These are phyloP conservation scores for Zygoascus tannicola DNA, from an alignment of 805 yeast species.

Conservation along the genomic window DNA sequence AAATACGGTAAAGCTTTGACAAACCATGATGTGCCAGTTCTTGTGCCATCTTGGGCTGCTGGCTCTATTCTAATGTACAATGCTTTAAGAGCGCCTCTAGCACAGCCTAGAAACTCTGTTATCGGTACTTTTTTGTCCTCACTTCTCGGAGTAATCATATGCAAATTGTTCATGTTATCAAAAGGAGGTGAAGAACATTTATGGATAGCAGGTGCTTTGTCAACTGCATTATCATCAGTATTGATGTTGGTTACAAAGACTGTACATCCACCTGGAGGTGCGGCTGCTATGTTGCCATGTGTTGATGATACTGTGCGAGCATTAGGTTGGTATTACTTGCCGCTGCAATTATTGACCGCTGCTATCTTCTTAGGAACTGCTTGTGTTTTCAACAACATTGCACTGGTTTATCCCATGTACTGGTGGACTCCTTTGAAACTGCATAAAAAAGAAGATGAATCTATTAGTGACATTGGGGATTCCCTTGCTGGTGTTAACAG, in stretches of 20 bases:
- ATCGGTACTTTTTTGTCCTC: constrained; percentile 48
- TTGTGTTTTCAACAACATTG: constrained; percentile 43
- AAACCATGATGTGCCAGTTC: constrained; percentile 15
- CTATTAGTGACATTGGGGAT: neutral
- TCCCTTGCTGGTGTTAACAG: neutral
- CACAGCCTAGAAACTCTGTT: constrained; percentile 55
- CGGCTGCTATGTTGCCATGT: constrained; percentile 52
- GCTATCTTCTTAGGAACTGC: constrained; percentile 43
- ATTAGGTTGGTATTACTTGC: constrained; percentile 61
- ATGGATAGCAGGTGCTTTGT: constrained; percentile 50
- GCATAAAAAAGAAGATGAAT: neutral
- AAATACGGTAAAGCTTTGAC: constrained; percentile 19
- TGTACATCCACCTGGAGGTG: constrained; percentile 68
- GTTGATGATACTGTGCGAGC: constrained; percentile 36
- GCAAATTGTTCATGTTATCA: constrained; percentile 43
- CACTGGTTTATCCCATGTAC: constrained; percentile 44
- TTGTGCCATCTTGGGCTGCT: constrained; percentile 42
- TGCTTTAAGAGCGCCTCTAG: constrained; percentile 45
- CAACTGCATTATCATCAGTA: constrained; percentile 47
- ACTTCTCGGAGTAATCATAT: constrained; percentile 44
- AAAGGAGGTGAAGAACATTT: constrained; percentile 36
- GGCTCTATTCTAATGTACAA: constrained; percentile 52
- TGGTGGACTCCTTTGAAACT: constrained; percentile 44
- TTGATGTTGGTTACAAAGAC: constrained; percentile 45
- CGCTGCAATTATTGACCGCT: constrained; percentile 43